Conservation (phyloP, 2,329 filamentous ascomycete genomes). For the Alternaria brassicicola region DNA sequence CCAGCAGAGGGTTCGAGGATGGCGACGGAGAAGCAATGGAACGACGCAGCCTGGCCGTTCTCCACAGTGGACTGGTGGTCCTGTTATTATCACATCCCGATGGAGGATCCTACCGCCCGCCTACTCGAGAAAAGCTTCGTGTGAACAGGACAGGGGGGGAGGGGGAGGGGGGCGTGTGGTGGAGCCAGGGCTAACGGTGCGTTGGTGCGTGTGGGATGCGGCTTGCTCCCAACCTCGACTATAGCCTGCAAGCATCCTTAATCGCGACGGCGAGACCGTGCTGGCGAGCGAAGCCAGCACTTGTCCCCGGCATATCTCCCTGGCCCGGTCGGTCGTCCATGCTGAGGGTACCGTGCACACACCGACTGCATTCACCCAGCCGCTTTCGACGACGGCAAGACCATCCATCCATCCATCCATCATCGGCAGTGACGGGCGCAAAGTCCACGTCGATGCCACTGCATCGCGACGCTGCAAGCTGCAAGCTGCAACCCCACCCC, state of each 20-base stretch:
- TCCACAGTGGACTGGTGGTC: constrained; percentile 7
- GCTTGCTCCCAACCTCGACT: constrained; percentile 21
- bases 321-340: constrained; percentile 9
- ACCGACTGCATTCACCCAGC: constrained; percentile 18
- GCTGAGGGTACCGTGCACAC: constrained; percentile 13
- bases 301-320: constrained; percentile 24
- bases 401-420: not conserved
- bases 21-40: not conserved
- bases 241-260: constrained; percentile 18
- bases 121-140: constrained; percentile 19
- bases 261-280: constrained; percentile 31
- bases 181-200: constrained; percentile 27
- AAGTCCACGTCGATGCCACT: not conserved
- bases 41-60: not conserved
- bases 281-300: constrained; percentile 14
- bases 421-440: not conserved
- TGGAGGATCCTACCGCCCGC: constrained; percentile 19
- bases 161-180: constrained; percentile 3
- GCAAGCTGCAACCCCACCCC: too few species aligned
- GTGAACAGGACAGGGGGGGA: constrained; percentile 21
- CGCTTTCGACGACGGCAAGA: not conserved
- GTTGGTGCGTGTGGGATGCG: constrained; percentile 26
- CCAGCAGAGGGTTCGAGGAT: not conserved
- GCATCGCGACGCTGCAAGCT: not conserved
- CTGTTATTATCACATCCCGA: constrained; percentile 21